Base-by-base conservation (phyloP, 345 rosid genomes). In the Excoecaria cochinchinensis region DNA sequence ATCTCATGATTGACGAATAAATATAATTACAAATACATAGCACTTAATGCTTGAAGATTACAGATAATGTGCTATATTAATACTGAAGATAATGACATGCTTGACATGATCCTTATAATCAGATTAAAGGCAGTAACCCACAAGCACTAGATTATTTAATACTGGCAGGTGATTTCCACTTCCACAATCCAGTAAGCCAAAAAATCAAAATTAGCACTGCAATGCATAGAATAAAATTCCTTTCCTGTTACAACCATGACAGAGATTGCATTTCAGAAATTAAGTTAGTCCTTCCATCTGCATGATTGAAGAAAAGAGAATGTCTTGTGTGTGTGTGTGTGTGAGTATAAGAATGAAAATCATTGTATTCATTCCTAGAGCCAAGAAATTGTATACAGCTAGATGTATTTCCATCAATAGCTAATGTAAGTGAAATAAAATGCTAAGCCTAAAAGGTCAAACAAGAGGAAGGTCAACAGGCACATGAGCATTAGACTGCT, bases 1-100 rank as follows among this genome's bases (percentile, higher is more conserved):
- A 51, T 50, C 36, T 64, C 61, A 73, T 66, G n/a, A 55, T 5
- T n/a, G 47, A 66, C 42, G 38, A 14, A 70, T 4, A 46, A 64
- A 44, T 69, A 59, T 72, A 63, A 56, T 71, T 17, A 66, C 11
- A 79, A 66, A 39, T 67, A 71, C 65, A 47, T 68, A 38, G 24
- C 75, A 71, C 36, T 62, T 3, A 22, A 38, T 14, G 50, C 48
- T 50, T 50, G 31, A 73, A 25, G n/a, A 71, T 14, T 31, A 48
- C 3, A 8, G 39, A 44, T 39, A 17, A 55, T 22, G 38, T 53
- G 14, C 15, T 25, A 40, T 69, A 5, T 69, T 52, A 70, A 52
- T 2, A 17, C 10, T 6, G 19, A 42, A 71, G 6, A 71, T 6
- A 44, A 46, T 1, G 22, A 25, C 3, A 11, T 46, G 44, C 24